These are phyloP conservation scores for Fraxinus paxiana DNA, from an alignment of 305 asterid species.

Conservation along the genomic window DNA sequence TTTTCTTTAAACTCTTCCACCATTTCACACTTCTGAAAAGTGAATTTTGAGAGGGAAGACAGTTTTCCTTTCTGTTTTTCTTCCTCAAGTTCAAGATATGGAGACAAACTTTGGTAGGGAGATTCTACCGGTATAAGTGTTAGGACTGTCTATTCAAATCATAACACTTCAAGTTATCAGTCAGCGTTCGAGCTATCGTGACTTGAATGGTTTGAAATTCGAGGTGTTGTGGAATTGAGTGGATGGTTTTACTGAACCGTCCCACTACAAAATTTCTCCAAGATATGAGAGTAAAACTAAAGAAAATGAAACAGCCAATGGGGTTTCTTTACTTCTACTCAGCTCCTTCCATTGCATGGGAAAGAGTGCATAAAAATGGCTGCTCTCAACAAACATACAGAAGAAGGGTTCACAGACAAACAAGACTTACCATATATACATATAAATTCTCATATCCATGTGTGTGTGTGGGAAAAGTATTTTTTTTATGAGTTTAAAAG, in stretches of 20 bases:
- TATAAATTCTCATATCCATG: conserved; percentile 9
- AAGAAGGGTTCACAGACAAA: conserved; percentile 27
- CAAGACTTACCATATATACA: conserved; percentile 27
- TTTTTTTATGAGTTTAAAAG: conserved; percentile 11
- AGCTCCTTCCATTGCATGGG: conserved; percentile 25
- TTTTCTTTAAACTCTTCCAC: background rate
- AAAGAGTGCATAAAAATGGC: conserved; percentile 36
- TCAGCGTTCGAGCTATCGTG: background rate
- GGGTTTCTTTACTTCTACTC: conserved; percentile 8
- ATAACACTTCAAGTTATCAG: background rate
- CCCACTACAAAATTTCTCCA: background rate
- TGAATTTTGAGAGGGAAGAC: background rate
- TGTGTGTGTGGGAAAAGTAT: background rate
- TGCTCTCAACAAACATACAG: conserved; percentile 28
- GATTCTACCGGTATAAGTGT: background rate
- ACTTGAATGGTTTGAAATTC: background rate
- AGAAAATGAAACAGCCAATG: background rate
- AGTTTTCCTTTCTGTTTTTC: background rate
- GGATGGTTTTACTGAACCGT: background rate
- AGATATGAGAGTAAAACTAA: background rate
- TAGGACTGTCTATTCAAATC: background rate
- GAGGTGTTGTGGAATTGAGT: background rate
- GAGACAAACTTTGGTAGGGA: background rate
- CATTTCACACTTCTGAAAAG: background rate
- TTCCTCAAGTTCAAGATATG: background rate